These are phyloP conservation scores for Lactarius deliciosus DNA, from an alignment of 768 basidiomycete species.

Conservation along the genomic window DNA sequence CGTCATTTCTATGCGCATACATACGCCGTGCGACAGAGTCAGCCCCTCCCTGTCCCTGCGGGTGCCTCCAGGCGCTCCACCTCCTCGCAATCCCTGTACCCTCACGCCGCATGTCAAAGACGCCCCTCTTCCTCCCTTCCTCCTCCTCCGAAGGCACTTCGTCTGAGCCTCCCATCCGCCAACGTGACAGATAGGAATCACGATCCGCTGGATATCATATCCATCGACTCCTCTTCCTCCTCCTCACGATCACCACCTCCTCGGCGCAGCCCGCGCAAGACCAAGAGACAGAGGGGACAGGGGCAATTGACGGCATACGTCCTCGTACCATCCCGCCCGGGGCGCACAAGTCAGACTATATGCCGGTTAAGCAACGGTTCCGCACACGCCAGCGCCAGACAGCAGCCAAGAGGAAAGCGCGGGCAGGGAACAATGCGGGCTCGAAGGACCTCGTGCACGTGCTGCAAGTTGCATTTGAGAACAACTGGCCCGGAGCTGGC, in stretches of 20 bases:
- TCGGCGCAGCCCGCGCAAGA: too few species aligned
- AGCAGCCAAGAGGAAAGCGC: neutral
- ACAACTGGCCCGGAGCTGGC: constrained; percentile 2
- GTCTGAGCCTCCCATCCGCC: too few species aligned
- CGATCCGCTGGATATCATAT: constrained; percentile 13
- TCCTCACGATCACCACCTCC: neutral
- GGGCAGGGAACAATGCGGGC: constrained; percentile 9
- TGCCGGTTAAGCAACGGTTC: neutral
- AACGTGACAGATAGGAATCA: neutral
- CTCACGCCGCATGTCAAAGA: neutral
- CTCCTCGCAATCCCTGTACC: constrained; percentile 1
- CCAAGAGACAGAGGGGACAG: too few species aligned
- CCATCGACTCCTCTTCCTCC: constrained; percentile 5
- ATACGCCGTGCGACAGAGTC: constrained; percentile 13
- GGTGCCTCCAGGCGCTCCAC: neutral
- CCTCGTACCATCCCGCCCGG: constrained; percentile 7
- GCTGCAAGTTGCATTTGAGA: constrained; percentile 22
- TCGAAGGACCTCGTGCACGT: constrained; percentile 2
- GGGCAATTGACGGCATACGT: constrained; percentile 16
- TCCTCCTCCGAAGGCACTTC: too few species aligned
- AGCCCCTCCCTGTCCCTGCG: neutral
- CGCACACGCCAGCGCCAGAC: neutral
- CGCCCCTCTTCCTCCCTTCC: too few species aligned
- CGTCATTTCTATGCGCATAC: neutral
- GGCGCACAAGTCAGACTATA: constrained; percentile 2